Base-by-base conservation (phyloP, 2,329 filamentous ascomycete genomes). In the Claviceps purpurea region DNA sequence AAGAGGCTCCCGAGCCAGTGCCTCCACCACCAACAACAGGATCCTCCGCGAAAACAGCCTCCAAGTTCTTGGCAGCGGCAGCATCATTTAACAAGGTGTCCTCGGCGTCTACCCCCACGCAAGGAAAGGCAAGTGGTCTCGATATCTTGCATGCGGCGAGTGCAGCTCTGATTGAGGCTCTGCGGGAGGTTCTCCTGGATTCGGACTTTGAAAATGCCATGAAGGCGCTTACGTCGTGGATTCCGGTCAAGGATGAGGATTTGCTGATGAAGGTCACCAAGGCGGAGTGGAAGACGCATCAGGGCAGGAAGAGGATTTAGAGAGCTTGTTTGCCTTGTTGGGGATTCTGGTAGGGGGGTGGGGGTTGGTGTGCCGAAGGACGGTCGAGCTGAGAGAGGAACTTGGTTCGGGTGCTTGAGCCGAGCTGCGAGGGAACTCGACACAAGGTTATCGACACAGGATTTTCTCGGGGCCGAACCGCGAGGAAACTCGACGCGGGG, bases 201-300 rank as follows among this genome's bases (percentile, higher is more conserved):
- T 89, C 87, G 18, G 93, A 98, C 65, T 98, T 97, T 67, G 93
- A 98, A 66, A 95, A 94, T 62, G 87, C 87, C 47, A 98, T 98
- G 93, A 97, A 96, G 71, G 86, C 90, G 7, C 74, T 98, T 56
- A 97, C 93, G 34, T 89, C 86, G 52, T 95, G 88, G 82, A 85
- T 97, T 45, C 89, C 91, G 20, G 85, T 98, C 65, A 89, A 89
- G 68, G 91, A 98, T 61, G 89, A 95, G 63, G 89, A 97, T 65
- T 70, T 95, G 53, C 76, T 98, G 61, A 95, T 98, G 88, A 84
- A 84, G 61, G 88, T 96, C 54, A 83, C 89, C 26, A 84, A 84
- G 63, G 82, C 87, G 14, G 91, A 97, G 70, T 96, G 87, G 79
- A 95, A 87, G 71, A 68, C 72, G 49, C 76, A 79, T 56, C 70